Evolutionary conservation across 345 rosid species (phyloP), one percentile per base, ranked within the genome.

Genomic region (Erodium maritimum): DNA sequence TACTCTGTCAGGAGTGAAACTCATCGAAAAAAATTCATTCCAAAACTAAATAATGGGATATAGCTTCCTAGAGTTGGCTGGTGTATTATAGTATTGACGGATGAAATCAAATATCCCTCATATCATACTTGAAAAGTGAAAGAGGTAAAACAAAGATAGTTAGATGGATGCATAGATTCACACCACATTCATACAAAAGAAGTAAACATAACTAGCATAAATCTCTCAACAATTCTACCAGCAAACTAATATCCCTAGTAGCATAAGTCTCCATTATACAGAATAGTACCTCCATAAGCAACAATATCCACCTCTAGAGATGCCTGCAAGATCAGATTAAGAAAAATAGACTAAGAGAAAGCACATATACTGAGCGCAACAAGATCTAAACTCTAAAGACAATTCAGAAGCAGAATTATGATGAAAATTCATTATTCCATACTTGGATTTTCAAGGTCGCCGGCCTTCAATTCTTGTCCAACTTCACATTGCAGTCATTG

Each of bases 231-330:
- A 42, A 42, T 16, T 42, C 48, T 7, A 42, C 48, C 5, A 16
- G 17, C 12, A 42, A 42, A 42, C 48, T 14, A 42, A 42, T 42
- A 42, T 42, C 48, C 3, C 14, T 7, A 42, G 12, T 7, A 42
- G 10, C 8, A 42, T 13, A 0, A 42, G 12, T 16, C 48, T 29
- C 50, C 1, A 22, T 14, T 24, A 9, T 60, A 34, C 20, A 64
- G 67, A 66, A 53, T 23, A 51, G 51, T 78, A 86, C 96, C 99
- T 83, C 95, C 99, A 78, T 82, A 93, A 17, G 95, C 95, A 65
- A 93, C 85, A 63, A 93, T 65, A 67, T 89, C 96, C 19, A 93
- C 99, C 67, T 83, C 79, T 45, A 89, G 68, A 57, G 82, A 79
- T 57, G 87, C 87, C 97, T 91, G 82, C 75, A 71, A 60, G 46